These are phyloP conservation scores for Lodderomyces oxycetoniae DNA, from an alignment of 1,139 yeast species.

Conservation along the genomic window DNA sequence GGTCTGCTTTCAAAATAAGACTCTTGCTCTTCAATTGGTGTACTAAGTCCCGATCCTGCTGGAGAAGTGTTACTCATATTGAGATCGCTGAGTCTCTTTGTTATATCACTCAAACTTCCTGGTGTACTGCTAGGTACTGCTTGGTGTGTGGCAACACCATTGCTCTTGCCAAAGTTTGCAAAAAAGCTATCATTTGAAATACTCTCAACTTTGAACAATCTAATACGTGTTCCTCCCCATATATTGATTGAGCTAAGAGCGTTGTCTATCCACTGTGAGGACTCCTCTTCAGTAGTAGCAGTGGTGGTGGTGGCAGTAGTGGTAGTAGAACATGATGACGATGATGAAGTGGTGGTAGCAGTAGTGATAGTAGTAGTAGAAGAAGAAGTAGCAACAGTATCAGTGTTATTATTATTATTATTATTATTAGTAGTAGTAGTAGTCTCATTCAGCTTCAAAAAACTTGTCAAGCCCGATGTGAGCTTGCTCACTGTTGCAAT, in stretches of 20 bases:
- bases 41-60: constrained; percentile 18
- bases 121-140: constrained; percentile 27
- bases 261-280: constrained; percentile 20
- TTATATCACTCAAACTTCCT: constrained; percentile 49
- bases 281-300: constrained; percentile 5
- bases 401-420: no score
- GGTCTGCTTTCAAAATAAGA: constrained; percentile 16
- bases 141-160: constrained; percentile 11
- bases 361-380: no score
- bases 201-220: constrained; percentile 53
- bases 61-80: constrained; percentile 25
- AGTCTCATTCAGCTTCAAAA: constrained; percentile 17
- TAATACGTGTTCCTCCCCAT: constrained; percentile 65
- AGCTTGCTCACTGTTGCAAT: constrained; percentile 43
- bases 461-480: constrained; percentile 38
- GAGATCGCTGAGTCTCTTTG: constrained; percentile 46
- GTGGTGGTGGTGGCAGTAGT: no score
- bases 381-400: no score
- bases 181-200: constrained; percentile 36
- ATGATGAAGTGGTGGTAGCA: no score
- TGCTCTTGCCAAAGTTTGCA: constrained; percentile 20
- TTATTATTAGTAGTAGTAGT: no score
- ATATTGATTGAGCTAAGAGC: constrained; percentile 34
- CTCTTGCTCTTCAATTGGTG: constrained; percentile 33
- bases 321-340: no score